Conservation (phyloP, 306 rosid genomes). For the Glycine tomentella region DNA sequence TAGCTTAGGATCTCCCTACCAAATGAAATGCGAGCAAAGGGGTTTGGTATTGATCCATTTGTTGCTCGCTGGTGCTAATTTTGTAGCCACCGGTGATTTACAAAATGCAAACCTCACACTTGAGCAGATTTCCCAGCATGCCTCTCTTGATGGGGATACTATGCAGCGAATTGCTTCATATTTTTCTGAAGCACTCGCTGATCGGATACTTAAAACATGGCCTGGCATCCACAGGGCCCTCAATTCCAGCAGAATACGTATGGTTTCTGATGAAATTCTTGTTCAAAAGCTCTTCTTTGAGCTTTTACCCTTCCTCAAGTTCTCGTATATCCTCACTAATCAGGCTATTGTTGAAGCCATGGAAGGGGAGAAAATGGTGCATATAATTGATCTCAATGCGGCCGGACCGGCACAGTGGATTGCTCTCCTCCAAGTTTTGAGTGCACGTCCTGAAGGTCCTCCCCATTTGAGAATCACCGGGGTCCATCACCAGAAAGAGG, state of each 20-base stretch:
- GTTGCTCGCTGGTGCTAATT: constrained; percentile 85
- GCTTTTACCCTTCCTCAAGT: constrained; percentile 79
- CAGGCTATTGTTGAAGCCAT: constrained; percentile 89
- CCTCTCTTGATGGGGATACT: constrained; percentile 82
- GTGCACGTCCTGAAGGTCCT: constrained; percentile 84
- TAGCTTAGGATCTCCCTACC: constrained; percentile 70
- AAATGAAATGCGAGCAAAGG: constrained; percentile 78
- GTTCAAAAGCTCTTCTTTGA: constrained; percentile 75
- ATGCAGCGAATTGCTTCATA: constrained; percentile 90
- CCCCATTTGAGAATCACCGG: constrained; percentile 94
- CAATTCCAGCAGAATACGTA: constrained; percentile 65
- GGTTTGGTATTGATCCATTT: constrained; percentile 84
- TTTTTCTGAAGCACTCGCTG: constrained; percentile 85
- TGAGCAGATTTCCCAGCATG: constrained; percentile 84
- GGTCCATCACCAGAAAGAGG: constrained; percentile 77
- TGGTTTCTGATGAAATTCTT: constrained; percentile 74
- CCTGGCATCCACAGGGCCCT: constrained; percentile 86
- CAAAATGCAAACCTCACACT: constrained; percentile 80
- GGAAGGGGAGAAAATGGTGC: constrained; percentile 93
- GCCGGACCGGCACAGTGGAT: constrained; percentile 88
- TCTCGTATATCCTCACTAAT: constrained; percentile 75
- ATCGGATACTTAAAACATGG: constrained; percentile 79
- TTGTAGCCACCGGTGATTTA: constrained; percentile 76
- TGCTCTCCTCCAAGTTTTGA: constrained; percentile 81
- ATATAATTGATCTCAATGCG: constrained; percentile 83